Evolutionary conservation across 345 rosid genomes (phyloP).

Genomic region (Gossypium thurberi): DNA sequence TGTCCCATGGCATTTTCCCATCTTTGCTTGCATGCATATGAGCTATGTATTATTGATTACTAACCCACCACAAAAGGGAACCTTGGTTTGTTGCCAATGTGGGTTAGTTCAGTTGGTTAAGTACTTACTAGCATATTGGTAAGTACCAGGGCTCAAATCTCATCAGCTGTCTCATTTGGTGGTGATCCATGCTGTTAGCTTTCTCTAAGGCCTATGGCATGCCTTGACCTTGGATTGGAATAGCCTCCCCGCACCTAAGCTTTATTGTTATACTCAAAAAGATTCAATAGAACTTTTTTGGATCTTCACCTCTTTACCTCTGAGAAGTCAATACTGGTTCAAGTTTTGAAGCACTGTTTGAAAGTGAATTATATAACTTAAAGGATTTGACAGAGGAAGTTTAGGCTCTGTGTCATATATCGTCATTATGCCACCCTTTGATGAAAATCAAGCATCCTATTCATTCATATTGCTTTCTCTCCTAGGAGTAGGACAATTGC

Average conservation of each 20-base stretch:
- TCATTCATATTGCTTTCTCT: background rate
- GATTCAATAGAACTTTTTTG: background rate
- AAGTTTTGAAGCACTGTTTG: background rate
- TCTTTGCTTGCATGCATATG: background rate
- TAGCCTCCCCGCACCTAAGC: background rate
- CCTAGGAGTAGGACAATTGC: background rate
- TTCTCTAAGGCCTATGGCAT: background rate
- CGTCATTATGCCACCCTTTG: background rate
- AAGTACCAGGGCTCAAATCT: background rate
- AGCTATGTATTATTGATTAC: background rate
- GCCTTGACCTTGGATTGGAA: too few species aligned
- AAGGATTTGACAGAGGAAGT: background rate
- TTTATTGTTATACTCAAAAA: background rate
- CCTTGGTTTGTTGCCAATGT: background rate
- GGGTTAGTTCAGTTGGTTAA: background rate
- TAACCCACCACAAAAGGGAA: background rate
- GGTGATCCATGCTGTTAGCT: background rate
- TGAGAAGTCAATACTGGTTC: background rate
- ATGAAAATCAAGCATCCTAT: background rate
- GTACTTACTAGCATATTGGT: background rate
- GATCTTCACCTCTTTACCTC: background rate
- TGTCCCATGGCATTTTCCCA: background rate
- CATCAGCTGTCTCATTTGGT: background rate
- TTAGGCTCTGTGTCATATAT: background rate
- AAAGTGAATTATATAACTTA: background rate